These are phyloP conservation scores for Prunus persica DNA, from an alignment of 306 rosid genomes.

Conservation along the genomic window Prunus_persica_NCBIv2 NC_034016.1:22342501-22343000, in stretches of 20 bases:
- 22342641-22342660: slow-evolving; percentile 65
- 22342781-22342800: slow-evolving; percentile 28
- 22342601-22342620: slow-evolving; percentile 68
- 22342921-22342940: not conserved
- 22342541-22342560: slow-evolving; percentile 42
- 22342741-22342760: slow-evolving; percentile 83
- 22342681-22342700: slow-evolving; percentile 64
- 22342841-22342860: not conserved
- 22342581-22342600: slow-evolving; percentile 55
- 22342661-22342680: slow-evolving; percentile 41
- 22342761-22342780: slow-evolving; percentile 38
- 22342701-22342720: slow-evolving; percentile 69
- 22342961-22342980: not conserved
- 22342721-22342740: slow-evolving; percentile 60
- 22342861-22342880: not conserved
- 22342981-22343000: not conserved
- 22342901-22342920: not conserved
- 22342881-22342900: not conserved
- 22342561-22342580: slow-evolving; percentile 67
- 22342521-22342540: slow-evolving; percentile 58
- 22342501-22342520: slow-evolving; percentile 44
- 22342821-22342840: not conserved
- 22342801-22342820: not conserved
- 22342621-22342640: slow-evolving; percentile 52
- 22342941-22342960: not conserved